Evolutionary conservation across 164 flowering plant genomes (phyloP), one percentile per base, ranked within the genome.

Genomic region (Dillenia turbinata): DNA sequence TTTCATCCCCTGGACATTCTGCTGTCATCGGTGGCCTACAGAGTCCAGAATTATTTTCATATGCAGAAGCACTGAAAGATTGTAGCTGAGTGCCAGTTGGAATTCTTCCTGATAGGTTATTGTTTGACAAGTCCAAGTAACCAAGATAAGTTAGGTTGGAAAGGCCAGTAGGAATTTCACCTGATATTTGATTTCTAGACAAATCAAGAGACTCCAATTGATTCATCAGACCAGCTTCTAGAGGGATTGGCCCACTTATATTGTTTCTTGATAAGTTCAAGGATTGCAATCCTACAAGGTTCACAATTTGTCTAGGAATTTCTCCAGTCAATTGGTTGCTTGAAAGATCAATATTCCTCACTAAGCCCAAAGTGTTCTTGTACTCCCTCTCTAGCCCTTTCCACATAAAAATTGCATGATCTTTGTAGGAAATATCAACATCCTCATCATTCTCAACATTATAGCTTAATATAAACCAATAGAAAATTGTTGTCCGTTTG

Each of bases 151-250:
- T 49, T 10, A 81, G 10, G 16, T 67, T 52, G 8, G 76, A 54
- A 61, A 81, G 40, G 64, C 67, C 69, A 1, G 65, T n/a, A 44
- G 82, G 85, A 17, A 76, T 78, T 22, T 46, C 44, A 15, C 82
- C 82, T 1, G 71, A 65, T 45, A 81, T 59, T 10, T 46, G 59
- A 44, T 81, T 81, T 10, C 57, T 61, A 9, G 85, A 76, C 9
- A 80, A 67, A 65, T 76, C 84, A 49, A 80, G 78, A 2, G 74
- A 71, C 19, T 24, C 50, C 19, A 81, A 22, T 9, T 57, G 54
- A 0, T 10, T 48, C 63, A 81, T 12, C 8, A 44, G 43, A 15
- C 72, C 66, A 13, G 77, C 72, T 24, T 50, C 51, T 11, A 52
- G 58, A n/a, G 81, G 84, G 12, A 80, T 73, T 2, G 52, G 45